A percentile compares a stretch with the other conserved stretches of the same genome.
Evolutionary conservation across 2,329 filamentous ascomycete species (phyloP).

Genomic region (Capronia epimyces): DNA sequence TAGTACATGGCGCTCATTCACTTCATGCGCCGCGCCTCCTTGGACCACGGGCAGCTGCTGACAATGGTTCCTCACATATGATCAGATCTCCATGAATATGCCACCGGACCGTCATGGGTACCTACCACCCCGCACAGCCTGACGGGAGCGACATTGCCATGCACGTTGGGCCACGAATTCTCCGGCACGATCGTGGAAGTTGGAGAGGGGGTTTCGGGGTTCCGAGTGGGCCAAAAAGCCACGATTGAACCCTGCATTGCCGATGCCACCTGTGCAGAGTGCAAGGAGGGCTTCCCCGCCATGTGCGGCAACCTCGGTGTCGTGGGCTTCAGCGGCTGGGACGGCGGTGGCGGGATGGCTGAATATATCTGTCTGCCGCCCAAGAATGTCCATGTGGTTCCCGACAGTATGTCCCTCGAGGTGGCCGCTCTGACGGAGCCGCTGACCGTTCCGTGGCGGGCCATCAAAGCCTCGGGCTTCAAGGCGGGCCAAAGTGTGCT

Average conservation of each 20-base stretch:
- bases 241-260: neutral
- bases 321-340: neutral
- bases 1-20: no score
- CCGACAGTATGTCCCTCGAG: neutral
- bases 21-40: no score
- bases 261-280: neutral
- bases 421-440: constrained; percentile 49
- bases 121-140: no score
- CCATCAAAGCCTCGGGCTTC: constrained; percentile 45
- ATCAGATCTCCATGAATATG: no score
- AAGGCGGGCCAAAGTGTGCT: constrained; percentile 43
- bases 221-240: neutral
- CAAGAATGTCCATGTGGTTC: neutral
- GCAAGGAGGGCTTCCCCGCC: neutral
- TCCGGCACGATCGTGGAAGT: neutral
- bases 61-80: no score
- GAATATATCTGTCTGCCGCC: neutral
- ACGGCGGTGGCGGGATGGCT: neutral
- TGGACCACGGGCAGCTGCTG: no score
- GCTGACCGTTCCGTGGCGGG: constrained; percentile 51
- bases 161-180: constrained; percentile 2
- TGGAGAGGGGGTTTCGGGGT: neutral
- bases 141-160: no score
- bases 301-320: neutral
- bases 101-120: no score